Base-by-base conservation (phyloP, 1,284 basidiomycete genomes). In the Mycena sp. region DNA sequence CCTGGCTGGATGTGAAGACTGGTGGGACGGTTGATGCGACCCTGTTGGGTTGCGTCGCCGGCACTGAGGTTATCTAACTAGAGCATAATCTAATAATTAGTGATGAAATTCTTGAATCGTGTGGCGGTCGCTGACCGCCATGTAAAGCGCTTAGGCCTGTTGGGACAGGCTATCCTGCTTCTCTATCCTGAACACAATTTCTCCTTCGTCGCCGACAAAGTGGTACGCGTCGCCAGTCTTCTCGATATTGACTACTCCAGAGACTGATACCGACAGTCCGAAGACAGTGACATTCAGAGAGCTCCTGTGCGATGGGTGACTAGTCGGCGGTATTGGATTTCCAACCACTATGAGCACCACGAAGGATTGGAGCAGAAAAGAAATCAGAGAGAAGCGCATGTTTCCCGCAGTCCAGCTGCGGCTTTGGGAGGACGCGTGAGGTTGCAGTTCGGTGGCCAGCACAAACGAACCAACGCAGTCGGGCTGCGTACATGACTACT, bases 31-130 rank as follows among this genome's bases (percentile, higher is more conserved):
- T 91, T 3, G 92, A 93, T 72, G 83, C 84, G 32, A 76, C 87
- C 74, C 72, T 93, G 51, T 67, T 93, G 61, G 90, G 91, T 2
- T 90, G 87, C 68, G 84, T 93, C 1, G 88, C 84, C 0, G 92
- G 91, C 16, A 79, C 87, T 40, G 77, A 77, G 35, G 74, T 82
- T 32, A 69, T 82, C 25, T 78, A 63, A 54, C 23, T n/a, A n/a
- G n/a, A n/a, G n/a, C 9, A 35, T 35, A 54, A 21, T n/a, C 23
- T 49, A 49, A 14, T 49, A 35, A 45, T 45, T 28, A 35, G 14
- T 35, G 14, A 35, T 35, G 32, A n/a, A n/a, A n/a, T n/a, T n/a
- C n/a, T n/a, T n/a, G n/a, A n/a, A n/a, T n/a, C n/a, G n/a, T n/a
- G n/a, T n/a, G n/a, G n/a, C n/a, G n/a, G n/a, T n/a, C n/a, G n/a